Evolutionary conservation across 371 early-diverging fungal species (phyloP).

Genomic region (Apophysomyces elegans): DNA sequence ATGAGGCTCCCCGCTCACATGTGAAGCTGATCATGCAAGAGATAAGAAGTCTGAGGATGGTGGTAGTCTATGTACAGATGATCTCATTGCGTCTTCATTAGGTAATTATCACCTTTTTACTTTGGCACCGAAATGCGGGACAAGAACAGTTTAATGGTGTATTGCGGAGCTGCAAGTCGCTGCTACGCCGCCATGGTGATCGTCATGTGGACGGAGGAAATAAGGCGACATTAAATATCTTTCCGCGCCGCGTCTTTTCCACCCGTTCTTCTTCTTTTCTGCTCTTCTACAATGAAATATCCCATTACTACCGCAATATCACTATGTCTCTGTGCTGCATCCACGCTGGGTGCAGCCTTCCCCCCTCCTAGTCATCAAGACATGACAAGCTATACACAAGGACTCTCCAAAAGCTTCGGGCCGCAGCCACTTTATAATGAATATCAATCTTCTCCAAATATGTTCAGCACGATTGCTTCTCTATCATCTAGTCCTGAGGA

Average conservation of each 20-base stretch:
- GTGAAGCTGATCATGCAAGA: slow-evolving; percentile 1
- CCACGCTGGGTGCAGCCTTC: slow-evolving; percentile 1
- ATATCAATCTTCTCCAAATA: slow-evolving; percentile 21
- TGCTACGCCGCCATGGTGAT: slow-evolving; percentile 5
- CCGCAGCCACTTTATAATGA: slow-evolving; percentile 34
- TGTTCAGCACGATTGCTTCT: slow-evolving; percentile 3
- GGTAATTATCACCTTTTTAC: slow-evolving; percentile 6
- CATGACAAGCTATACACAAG: slow-evolving; percentile 22
- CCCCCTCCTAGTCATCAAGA: neutral
- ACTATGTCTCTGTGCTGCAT: slow-evolving; percentile 6
- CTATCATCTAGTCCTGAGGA: slow-evolving; percentile 23
- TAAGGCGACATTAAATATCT: neutral
- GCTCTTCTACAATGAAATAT: slow-evolving; percentile 15
- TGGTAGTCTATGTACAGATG: neutral
- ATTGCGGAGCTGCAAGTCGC: neutral
- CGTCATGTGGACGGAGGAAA: neutral
- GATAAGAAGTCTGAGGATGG: slow-evolving; percentile 1
- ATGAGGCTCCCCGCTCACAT: neutral
- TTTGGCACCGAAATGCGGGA: neutral
- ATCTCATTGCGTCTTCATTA: slow-evolving; percentile 5
- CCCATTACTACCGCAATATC: slow-evolving; percentile 17
- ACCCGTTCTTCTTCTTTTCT: slow-evolving; percentile 4
- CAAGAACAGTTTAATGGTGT: neutral
- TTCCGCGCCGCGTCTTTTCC: slow-evolving; percentile 4
- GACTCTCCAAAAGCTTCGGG: slow-evolving; percentile 39